These are phyloP conservation scores for Penicillium paradoxum DNA, from an alignment of 495 filamentous ascomycete genomes.

Conservation along the genomic window DNA sequence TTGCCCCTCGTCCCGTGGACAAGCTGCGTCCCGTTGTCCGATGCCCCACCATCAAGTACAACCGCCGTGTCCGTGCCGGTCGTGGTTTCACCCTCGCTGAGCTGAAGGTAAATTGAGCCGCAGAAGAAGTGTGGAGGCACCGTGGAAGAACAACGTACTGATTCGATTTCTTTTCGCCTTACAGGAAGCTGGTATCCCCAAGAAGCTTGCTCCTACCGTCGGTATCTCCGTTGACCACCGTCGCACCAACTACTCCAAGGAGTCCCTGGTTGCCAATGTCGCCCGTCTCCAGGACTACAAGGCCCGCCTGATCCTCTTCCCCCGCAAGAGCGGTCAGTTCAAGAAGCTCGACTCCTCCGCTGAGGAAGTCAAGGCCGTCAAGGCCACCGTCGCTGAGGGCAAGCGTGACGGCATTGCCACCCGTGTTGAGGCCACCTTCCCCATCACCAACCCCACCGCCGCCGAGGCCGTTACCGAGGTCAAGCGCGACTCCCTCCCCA, in stretches of 20 bases:
- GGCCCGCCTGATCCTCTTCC: conserved; percentile 92
- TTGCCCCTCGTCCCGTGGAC: conserved; percentile 96
- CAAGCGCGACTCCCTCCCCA: conserved; percentile 71
- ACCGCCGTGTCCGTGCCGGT: conserved; percentile 92
- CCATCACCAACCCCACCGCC: conserved; percentile 61
- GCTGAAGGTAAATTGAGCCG: conserved; percentile 72
- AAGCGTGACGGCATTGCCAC: conserved; percentile 53
- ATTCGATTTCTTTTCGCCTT: conserved; percentile 12
- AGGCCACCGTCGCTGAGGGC: conserved; percentile 48
- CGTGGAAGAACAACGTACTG: conserved; percentile 8
- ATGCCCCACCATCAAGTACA: conserved; percentile 95
- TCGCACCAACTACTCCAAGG: conserved; percentile 92
- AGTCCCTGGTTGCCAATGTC: conserved; percentile 89
- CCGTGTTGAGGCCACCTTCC: conserved; percentile 54
- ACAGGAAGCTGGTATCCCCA: conserved; percentile 92
- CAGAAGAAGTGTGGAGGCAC: conserved; percentile 5
- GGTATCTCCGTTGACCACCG: conserved; percentile 96
- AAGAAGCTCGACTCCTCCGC: conserved; percentile 85
- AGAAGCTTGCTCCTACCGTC: conserved; percentile 88
- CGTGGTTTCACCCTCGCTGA: conserved; percentile 96
- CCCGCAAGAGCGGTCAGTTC: conserved; percentile 84
- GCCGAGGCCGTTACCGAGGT: conserved; percentile 67
- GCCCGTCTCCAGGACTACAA: conserved; percentile 94
- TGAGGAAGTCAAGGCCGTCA: conserved; percentile 75
- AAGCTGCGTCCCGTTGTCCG: conserved; percentile 92